A percentile compares a stretch with the other conserved stretches of the same genome.
phyloP scores from a whole-genome alignment of 345 rosid genomes.

The Aquilaria malaccensis region DNA sequence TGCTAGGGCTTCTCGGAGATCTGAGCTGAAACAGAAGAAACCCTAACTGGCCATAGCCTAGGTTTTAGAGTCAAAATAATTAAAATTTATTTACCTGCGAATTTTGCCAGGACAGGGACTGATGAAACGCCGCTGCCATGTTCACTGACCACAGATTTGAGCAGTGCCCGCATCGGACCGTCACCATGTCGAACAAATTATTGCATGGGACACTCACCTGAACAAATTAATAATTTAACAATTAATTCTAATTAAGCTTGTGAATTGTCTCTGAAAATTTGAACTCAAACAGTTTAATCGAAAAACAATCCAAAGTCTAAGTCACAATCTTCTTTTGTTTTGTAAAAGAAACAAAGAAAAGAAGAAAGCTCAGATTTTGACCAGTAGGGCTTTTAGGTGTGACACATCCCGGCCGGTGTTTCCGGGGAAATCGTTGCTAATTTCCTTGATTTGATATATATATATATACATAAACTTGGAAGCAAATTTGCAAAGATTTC shows the following conservation, averaged over 20 bases:
- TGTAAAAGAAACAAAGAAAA: too few relatives aligned
- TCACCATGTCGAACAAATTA: constrained; percentile 76
- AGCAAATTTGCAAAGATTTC: too few relatives aligned
- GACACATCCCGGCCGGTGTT: too few relatives aligned
- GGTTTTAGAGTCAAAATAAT: constrained; percentile 11
- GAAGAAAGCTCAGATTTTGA: too few relatives aligned
- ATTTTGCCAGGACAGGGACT: constrained; percentile 73
- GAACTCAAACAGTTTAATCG: too few relatives aligned
- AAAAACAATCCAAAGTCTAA: too few relatives aligned
- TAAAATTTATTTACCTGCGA: constrained; percentile 40
- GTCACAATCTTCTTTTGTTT: too few relatives aligned
- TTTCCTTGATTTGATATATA: background rate
- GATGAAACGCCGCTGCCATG: constrained; percentile 83
- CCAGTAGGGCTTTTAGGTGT: too few relatives aligned
- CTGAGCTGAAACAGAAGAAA: constrained; percentile 19
- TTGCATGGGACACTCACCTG: constrained; percentile 99
- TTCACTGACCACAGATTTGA: constrained; percentile 92
- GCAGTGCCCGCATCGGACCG: constrained; percentile 99
- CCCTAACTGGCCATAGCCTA: constrained; percentile 23
- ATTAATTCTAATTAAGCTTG: background rate
- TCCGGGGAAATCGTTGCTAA: too few relatives aligned
- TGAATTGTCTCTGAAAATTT: too few relatives aligned
- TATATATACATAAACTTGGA: too few relatives aligned
- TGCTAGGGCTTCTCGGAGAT: constrained; percentile 22
- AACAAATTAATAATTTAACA: constrained; percentile 6